Percentiles rank a stretch among this genome's conserved stretches.
phyloP scores from a whole-genome alignment of 371 early-diverging fungal species.

The Mortierella sp. region DNA sequence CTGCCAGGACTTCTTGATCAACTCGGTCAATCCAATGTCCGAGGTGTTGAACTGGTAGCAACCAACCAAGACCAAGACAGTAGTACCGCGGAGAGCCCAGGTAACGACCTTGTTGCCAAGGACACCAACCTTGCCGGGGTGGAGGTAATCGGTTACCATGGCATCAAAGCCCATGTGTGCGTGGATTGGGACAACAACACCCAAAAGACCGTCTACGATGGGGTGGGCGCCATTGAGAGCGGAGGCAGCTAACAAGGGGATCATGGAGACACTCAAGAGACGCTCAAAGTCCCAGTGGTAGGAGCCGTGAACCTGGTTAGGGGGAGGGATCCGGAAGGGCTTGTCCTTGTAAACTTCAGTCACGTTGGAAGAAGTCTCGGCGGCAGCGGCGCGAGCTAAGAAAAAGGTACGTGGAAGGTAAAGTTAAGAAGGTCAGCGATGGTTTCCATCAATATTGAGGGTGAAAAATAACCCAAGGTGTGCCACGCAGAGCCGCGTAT shows the following conservation, averaged over 20 bases:
- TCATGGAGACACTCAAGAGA: slow-evolving; percentile 75
- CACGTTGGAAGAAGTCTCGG: slow-evolving; percentile 34
- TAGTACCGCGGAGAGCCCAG: slow-evolving; percentile 75
- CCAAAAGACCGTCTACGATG: slow-evolving; percentile 88
- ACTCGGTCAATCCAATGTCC: slow-evolving; percentile 94
- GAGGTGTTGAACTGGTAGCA: slow-evolving; percentile 95
- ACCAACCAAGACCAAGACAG: slow-evolving; percentile 85
- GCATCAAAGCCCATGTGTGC: slow-evolving; percentile 86
- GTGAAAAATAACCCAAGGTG: too few species aligned
- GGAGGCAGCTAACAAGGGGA: slow-evolving; percentile 85
- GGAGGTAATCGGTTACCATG: slow-evolving; percentile 88
- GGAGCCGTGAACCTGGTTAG: slow-evolving; percentile 70
- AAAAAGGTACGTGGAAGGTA: neutral
- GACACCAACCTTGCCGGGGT: slow-evolving; percentile 73
- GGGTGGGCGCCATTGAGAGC: slow-evolving; percentile 85
- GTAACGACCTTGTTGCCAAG: slow-evolving; percentile 68
- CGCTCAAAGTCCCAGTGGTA: slow-evolving; percentile 97
- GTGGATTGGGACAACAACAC: slow-evolving; percentile 92
- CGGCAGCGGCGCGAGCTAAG: slow-evolving; percentile 40
- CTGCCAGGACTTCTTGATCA: slow-evolving; percentile 85
- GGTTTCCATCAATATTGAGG: too few species aligned
- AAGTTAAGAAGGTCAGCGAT: neutral
- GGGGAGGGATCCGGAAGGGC: slow-evolving; percentile 26
- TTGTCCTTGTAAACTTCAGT: slow-evolving; percentile 49
- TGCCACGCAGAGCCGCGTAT: too few species aligned